Base-by-base conservation (phyloP, 495 filamentous ascomycete species). In the Bryoglossum gracile region DNA sequence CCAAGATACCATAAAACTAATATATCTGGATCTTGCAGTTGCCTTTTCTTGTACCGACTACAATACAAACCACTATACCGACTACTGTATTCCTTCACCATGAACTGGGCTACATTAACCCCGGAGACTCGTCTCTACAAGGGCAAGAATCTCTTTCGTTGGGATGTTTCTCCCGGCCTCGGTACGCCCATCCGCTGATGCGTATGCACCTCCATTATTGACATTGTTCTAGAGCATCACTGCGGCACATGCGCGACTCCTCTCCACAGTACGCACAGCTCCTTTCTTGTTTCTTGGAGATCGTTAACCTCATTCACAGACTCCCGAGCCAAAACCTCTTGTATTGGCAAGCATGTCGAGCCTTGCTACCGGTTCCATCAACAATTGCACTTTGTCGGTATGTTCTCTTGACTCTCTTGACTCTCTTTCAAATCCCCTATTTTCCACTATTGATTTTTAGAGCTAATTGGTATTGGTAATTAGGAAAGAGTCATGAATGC, bases 331-430 rank as follows among this genome's bases (percentile, higher is more conserved):
- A 57, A 54, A 25, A 53, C 46, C 11, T 35, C 51, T 17, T 61
- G 58, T 21, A 45, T 61, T 41, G 55, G 54, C 3, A 57, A 58
- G 23, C 58, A 61, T 50, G 58, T 61, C 19, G 58, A 61, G 25
- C 58, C 58, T 14, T 61, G 58, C 33, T 54, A 56, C 32, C 38
- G 55, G 8, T 61, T 52, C 43, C 58, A 61, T 45, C 58, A 55
- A 23, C 54, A 57, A 35, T 21, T 61, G 16, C 55, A 61, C 36
- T 57, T 61, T 28, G 41, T 61, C 36, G 53, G 58, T 61, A 53
- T 45, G 53, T 13, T 14, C 6, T 13, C 8, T 19, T 24, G 5
- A 10, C 14, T 10, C 22, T 26, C 8, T 47, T 30, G 26, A 30
- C 6, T 30, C 13, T 30, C 26, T 13, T 30, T 30, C 26, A 5